A percentile compares a stretch with the other conserved stretches of the same genome.
Evolutionary conservation across 345 rosid genomes (phyloP).

Genomic region (Acer yangbiense): DNA sequence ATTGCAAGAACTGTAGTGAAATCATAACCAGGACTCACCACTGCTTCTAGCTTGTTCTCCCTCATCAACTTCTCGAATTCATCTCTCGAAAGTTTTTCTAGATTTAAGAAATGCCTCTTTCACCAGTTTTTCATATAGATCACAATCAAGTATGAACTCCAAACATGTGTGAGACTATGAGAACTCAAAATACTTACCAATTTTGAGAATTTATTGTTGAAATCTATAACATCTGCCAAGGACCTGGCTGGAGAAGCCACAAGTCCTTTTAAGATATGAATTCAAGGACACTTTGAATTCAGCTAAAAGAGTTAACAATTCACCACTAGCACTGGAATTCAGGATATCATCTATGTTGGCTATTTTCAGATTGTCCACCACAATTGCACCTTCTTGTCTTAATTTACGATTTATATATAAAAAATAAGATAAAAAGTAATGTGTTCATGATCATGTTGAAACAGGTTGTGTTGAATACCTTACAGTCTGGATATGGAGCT

Average conservation of each 20-base stretch:
- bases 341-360: constrained; percentile 8
- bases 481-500: constrained; percentile 30
- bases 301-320: constrained; percentile 18
- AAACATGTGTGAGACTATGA: not conserved
- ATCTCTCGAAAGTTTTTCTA: constrained; percentile 10
- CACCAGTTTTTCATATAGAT: not conserved
- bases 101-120: constrained; percentile 19
- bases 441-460: no score
- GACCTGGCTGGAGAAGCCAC: constrained; percentile 38
- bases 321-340: constrained; percentile 11
- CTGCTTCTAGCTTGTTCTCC: constrained; percentile 41
- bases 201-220: not conserved
- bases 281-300: constrained; percentile 40
- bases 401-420: not conserved
- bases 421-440: no score
- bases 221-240: constrained; percentile 31
- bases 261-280: constrained; percentile 33
- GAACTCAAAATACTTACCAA: not conserved
- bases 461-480: constrained; percentile 21
- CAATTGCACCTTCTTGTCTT: constrained; percentile 35
- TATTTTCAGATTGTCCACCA: constrained; percentile 29
- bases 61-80: constrained; percentile 39
- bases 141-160: no score
- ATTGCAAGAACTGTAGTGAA: constrained; percentile 26
- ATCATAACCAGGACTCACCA: constrained; percentile 20